These are phyloP conservation scores for Curvularia sp. DNA, from an alignment of 2,329 filamentous ascomycete genomes.

Conservation along the genomic window DNA sequence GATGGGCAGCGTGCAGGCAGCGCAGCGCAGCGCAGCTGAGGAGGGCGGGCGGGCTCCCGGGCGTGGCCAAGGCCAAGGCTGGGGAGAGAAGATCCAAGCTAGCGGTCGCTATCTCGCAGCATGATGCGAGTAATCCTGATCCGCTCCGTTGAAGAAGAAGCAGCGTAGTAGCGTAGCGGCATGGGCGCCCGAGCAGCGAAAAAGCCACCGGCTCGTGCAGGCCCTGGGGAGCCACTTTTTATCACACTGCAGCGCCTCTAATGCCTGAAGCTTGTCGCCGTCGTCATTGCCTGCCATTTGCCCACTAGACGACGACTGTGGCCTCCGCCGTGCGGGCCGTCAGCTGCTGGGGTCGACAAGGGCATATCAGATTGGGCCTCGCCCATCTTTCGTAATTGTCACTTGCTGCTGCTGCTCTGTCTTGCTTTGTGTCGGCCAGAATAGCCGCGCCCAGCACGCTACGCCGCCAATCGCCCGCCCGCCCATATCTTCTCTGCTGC, in stretches of 20 bases:
- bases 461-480: constrained; percentile 4
- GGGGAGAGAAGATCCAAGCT: constrained; percentile 28
- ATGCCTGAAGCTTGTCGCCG: constrained; percentile 10
- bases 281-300: constrained; percentile 27
- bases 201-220: constrained; percentile 26
- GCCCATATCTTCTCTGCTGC: constrained; percentile 3
- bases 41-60: constrained; percentile 14
- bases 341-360: constrained; percentile 24
- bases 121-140: constrained; percentile 36
- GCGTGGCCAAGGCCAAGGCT: constrained; percentile 16
- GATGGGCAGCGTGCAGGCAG: neutral
- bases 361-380: constrained; percentile 27
- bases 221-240: constrained; percentile 15
- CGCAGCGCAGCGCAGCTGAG: constrained; percentile 1
- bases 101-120: constrained; percentile 35
- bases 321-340: constrained; percentile 30
- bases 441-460: constrained; percentile 16
- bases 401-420: too few relatives aligned
- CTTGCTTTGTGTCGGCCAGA: neutral
- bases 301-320: constrained; percentile 25
- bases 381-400: constrained; percentile 20
- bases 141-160: constrained; percentile 13
- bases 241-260: constrained; percentile 26
- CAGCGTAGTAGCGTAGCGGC: neutral
- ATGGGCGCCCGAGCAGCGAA: constrained; percentile 1